phyloP scores from a whole-genome alignment of 306 rosid genomes.

The Cicer yamashitae region DNA sequence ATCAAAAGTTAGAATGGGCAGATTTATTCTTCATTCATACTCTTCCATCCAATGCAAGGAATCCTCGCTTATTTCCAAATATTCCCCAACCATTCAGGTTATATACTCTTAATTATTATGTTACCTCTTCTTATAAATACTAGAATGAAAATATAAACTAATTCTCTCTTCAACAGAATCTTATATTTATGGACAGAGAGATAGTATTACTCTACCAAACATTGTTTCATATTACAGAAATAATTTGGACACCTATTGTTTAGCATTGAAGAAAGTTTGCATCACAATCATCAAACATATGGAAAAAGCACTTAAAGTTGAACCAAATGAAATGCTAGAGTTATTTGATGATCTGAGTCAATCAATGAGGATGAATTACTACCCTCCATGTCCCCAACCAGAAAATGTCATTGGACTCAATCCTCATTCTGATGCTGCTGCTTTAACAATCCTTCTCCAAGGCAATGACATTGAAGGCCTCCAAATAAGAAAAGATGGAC shows the following conservation, averaged over 20 bases:
- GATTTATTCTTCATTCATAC: conserved; percentile 8
- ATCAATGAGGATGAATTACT: conserved; percentile 46
- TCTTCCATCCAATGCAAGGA: conserved; percentile 25
- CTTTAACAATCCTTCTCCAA: conserved; percentile 52
- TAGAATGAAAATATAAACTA: no score
- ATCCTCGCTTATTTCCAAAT: conserved; percentile 33
- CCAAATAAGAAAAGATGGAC: conserved; percentile 50
- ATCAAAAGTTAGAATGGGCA: conserved; percentile 44
- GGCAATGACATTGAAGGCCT: conserved; percentile 51
- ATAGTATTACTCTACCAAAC: neutral
- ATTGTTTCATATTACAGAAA: conserved; percentile 20
- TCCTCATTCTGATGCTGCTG: conserved; percentile 52
- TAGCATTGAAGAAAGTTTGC: conserved; percentile 19
- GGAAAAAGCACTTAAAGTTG: conserved; percentile 37
- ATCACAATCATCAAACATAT: conserved; percentile 28
- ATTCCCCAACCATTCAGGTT: conserved; percentile 43
- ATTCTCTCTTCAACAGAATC: no score
- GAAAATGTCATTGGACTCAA: conserved; percentile 48
- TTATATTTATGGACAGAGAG: no score
- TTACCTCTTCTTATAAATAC: no score
- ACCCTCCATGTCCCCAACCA: conserved; percentile 58
- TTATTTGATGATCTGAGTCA: conserved; percentile 36
- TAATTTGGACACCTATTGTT: conserved; percentile 32
- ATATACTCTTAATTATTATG: no score
- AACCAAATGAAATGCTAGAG: conserved; percentile 38